Base-by-base conservation (phyloP, 2,329 filamentous ascomycete genomes). In the Colletotrichum gloeosporioides region DNA sequence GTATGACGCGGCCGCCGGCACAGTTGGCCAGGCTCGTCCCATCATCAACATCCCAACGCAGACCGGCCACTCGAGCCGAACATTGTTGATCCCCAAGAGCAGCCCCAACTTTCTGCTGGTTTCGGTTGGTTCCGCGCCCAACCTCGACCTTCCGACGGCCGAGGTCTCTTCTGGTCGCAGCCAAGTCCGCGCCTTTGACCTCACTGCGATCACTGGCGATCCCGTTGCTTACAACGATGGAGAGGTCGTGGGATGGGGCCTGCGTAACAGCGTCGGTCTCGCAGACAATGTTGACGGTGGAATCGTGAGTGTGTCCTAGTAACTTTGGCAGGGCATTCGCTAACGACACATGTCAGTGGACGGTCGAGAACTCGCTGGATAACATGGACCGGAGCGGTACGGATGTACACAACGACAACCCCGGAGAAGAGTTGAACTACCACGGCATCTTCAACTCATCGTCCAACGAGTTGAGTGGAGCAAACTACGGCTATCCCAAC, bases 361-460 rank as follows among this genome's bases (percentile, higher is more conserved):
- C 86, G 22, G 92, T 95, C 5, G 94, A 95, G 83, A 95, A 95
- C 83, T 93, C 91, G 4, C 91, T 92, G 8, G 93, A 95, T 82
- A 83, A 93, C 59, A 87, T 95, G 29, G 83, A 84, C n/a, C 88
- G 93, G 31, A 83, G 88, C 66, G 90, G 89, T 15, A 79, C 87
- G 29, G 92, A 94, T 77, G 89, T 95, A 62, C 92, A 94, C 79
- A 83, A 90, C 76, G 88, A 94, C 79, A 95, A 95, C 80, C 94
- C 94, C 0, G 94, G 89, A 25, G 94, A 95, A 82, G 93, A 95
- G 83, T 84, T 96, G 82, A 95, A 95, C 83, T 95, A 91, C 82
- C 91, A 94, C 76, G 93, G 94, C 9, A 90, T 88, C 76, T 85
- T 94, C 71, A 81, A 34, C 29, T 78, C 76, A 4, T 79, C 80